Evolutionary conservation across 2,329 filamentous ascomycete genomes (phyloP).

Genomic region (Aspergillus melleus): DNA sequence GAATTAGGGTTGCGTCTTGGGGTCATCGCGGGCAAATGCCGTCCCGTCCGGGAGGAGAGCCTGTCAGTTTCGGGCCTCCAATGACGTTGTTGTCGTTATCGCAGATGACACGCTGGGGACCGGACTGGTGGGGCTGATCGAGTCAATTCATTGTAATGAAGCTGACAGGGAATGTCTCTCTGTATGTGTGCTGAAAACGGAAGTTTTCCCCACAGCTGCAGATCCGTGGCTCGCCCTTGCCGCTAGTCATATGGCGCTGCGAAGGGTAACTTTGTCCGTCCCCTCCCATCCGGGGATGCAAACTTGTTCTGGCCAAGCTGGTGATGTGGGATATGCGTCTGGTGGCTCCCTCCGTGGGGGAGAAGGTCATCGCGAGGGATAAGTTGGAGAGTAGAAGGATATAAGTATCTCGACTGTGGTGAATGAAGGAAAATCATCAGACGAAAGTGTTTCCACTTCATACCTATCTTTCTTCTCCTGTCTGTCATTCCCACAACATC

Average conservation of each 20-base stretch:
- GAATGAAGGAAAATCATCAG: background rate
- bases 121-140: background rate
- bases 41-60: background rate
- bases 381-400: background rate
- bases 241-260: background rate
- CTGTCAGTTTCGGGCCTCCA: background rate
- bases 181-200: background rate
- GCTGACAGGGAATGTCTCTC: background rate
- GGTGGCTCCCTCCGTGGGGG: background rate
- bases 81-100: background rate
- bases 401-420: background rate
- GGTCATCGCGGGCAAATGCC: background rate
- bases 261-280: background rate
- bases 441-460: background rate
- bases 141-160: background rate
- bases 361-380: background rate
- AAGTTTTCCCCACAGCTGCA: background rate
- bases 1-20: background rate
- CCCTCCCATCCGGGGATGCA: background rate
- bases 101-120: background rate
- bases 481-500: background rate
- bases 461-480: background rate
- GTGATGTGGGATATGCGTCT: background rate
- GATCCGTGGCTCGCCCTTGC: background rate
- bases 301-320: background rate